Evolutionary conservation across 2,329 filamentous ascomycete species (phyloP).

Genomic region (Aspergillus amoenus): DNA sequence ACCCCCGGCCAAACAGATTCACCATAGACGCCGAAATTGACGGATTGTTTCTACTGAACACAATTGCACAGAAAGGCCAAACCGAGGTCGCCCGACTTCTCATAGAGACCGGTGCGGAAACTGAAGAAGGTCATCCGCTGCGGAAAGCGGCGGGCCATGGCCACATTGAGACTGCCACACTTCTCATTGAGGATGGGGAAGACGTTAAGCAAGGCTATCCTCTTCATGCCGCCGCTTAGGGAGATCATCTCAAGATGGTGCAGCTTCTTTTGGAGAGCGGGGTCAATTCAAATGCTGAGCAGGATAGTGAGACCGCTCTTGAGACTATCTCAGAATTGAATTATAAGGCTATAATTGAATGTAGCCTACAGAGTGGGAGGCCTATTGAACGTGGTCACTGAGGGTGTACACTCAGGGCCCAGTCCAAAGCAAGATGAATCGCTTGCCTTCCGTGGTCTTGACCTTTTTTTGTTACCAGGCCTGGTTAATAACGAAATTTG

Average conservation of each 20-base stretch:
- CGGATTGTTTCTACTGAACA: no score
- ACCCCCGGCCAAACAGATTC: no score
- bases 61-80: no score
- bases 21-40: no score
- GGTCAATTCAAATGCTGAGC: background rate
- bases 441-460: no score
- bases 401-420: no score
- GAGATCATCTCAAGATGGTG: background rate
- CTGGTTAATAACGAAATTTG: no score
- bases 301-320: background rate
- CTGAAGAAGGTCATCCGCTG: no score
- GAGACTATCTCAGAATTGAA: background rate
- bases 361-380: background rate
- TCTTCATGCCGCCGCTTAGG: background rate
- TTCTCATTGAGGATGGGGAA: background rate
- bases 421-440: no score
- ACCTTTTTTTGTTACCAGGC: no score
- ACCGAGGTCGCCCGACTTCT: no score
- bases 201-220: background rate
- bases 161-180: background rate
- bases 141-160: background rate
- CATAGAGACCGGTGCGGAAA: no score
- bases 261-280: background rate
- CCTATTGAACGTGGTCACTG: background rate
- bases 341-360: background rate